Evolutionary conservation across 345 rosid genomes (phyloP), one percentile per base, ranked within the genome.

Genomic region (Dipteronia dyeriana): DNA sequence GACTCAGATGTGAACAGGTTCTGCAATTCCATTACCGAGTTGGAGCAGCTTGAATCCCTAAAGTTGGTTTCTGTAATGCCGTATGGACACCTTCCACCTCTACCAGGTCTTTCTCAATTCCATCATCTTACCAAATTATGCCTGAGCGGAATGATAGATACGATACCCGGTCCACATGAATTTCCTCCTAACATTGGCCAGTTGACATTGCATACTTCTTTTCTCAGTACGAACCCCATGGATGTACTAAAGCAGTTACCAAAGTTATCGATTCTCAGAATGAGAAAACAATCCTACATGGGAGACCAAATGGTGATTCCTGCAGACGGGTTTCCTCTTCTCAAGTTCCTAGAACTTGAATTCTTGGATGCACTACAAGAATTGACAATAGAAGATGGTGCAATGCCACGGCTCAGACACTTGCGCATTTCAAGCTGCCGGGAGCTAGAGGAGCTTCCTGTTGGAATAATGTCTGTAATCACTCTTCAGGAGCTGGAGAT

Each of bases 31-130:
- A 20, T 82, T 75, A 56, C 62, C 4, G 74, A 45, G 16, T 71
- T 75, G 3, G 56, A 25, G 67, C 68, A 67, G 47, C 82, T 82
- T 60, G 75, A 62, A 57, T 75, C 79, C 66, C 79, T 82, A 25
- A 29, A 69, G 17, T 72, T 75, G 0, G 2, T 64, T 53, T 45
- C 54, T 49, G 54, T 14, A 49, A 49, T 49, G 25, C 51, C 75
- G 38, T 34, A 34, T 34, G 66, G 34, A 45, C 20, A 13, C 66
- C 79, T 49, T 41, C 73, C 26, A 65, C 54, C 34, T 60, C 71
- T 82, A 49, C 54, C 16, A 13, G 6, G 54, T 49, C 19, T 49
- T 12, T 49, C 54, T 49, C 16, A 49, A 49, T 11, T 49, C 16
- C 54, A 3, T 12, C 12, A 41, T 78, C 73, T 81, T 79, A 66